phyloP scores from a whole-genome alignment of 768 basidiomycete genomes.

The Termitomyces sp. region DNA sequence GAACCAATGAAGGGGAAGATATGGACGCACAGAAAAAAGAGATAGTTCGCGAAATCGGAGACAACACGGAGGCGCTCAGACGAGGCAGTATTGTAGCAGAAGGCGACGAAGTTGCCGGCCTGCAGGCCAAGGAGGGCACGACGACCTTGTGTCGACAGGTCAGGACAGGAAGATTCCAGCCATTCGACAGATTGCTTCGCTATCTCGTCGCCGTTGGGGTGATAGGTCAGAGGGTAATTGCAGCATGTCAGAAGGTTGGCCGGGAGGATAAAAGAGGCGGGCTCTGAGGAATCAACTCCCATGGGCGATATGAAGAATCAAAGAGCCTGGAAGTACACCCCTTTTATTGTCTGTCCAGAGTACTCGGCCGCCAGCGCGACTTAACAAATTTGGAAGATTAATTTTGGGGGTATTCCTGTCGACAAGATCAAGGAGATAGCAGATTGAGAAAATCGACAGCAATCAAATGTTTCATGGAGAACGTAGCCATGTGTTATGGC shows the following conservation, averaged over 20 bases:
- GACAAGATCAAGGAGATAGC: too few relatives aligned
- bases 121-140: conserved; percentile 51
- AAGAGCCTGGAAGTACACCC: too few relatives aligned
- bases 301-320: too few relatives aligned
- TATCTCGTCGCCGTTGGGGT: conserved; percentile 38
- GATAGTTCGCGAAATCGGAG: conserved; percentile 63
- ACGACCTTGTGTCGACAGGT: conserved; percentile 37
- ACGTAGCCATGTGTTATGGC: too few relatives aligned
- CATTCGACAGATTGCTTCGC: conserved; percentile 44
- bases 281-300: too few relatives aligned
- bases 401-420: too few relatives aligned
- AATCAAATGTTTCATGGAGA: too few relatives aligned
- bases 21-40: conserved; percentile 44
- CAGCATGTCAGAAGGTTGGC: conserved; percentile 41
- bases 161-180: conserved; percentile 45
- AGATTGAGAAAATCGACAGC: too few relatives aligned
- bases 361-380: too few relatives aligned
- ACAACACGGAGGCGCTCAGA: conserved; percentile 55
- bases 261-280: too few relatives aligned
- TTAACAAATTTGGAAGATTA: too few relatives aligned
- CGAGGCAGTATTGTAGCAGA: conserved; percentile 53
- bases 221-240: conserved; percentile 37
- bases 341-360: too few relatives aligned
- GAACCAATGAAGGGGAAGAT: background rate
- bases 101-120: conserved; percentile 61